These are phyloP conservation scores for Neonectria neomacrospora DNA, from an alignment of 2,329 filamentous ascomycete genomes.

Conservation along the genomic window DNA sequence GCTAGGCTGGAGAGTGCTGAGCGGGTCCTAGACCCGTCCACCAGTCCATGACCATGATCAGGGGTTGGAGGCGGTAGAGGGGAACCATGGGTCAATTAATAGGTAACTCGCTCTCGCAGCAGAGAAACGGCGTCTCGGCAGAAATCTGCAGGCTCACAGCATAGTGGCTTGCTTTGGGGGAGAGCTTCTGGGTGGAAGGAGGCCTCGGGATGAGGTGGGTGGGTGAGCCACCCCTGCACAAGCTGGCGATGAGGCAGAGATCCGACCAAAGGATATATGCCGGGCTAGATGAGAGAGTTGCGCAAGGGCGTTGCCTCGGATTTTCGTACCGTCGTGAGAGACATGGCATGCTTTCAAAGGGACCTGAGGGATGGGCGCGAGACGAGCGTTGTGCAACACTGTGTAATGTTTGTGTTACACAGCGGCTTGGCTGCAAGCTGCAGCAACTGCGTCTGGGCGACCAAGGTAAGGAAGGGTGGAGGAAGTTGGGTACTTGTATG, in stretches of 20 bases:
- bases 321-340: constrained; percentile 29
- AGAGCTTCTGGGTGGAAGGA: constrained; percentile 16
- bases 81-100: neutral
- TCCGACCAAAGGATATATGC: constrained; percentile 27
- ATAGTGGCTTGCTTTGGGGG: constrained; percentile 26
- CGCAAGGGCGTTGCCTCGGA: constrained; percentile 31
- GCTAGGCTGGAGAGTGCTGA: constrained; percentile 16
- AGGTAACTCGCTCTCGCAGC: constrained; percentile 15
- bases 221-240: constrained; percentile 29
- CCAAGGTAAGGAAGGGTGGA: constrained; percentile 4
- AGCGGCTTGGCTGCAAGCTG: constrained; percentile 24
- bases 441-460: constrained; percentile 25
- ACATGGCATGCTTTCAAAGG: constrained; percentile 32
- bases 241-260: constrained; percentile 41
- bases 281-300: constrained; percentile 22
- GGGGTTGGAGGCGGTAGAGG: neutral
- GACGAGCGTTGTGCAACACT: constrained; percentile 41
- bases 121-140: constrained; percentile 25
- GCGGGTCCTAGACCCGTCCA: constrained; percentile 34
- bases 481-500: constrained; percentile 11
- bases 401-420: constrained; percentile 43
- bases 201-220: constrained; percentile 21
- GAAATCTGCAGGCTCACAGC: constrained; percentile 25
- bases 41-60: neutral
- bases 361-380: constrained; percentile 36